Evolutionary conservation across 768 basidiomycete genomes (phyloP).

Genomic region (Exsudoporus frostii): DNA sequence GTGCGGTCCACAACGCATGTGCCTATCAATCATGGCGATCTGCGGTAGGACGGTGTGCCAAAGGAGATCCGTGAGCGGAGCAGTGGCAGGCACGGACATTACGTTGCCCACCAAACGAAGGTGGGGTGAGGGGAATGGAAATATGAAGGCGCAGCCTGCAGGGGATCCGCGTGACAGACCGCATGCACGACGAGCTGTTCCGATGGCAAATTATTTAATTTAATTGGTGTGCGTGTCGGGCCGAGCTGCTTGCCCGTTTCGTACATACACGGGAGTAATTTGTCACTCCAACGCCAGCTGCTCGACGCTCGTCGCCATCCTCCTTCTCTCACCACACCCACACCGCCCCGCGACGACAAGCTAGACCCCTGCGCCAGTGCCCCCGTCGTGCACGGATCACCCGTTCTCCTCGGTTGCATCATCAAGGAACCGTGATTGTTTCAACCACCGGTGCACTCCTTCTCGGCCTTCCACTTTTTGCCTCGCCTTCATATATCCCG

Average conservation of each 20-base stretch:
- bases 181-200: constrained; percentile 11
- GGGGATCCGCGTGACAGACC: constrained; percentile 13
- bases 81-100: not conserved
- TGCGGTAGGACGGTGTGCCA: constrained; percentile 8
- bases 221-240: no score
- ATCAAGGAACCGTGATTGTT: constrained; percentile 31
- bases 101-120: not conserved
- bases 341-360: constrained; percentile 11
- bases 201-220: no score
- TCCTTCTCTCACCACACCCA: constrained; percentile 22
- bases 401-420: constrained; percentile 21
- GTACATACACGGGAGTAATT: constrained; percentile 20
- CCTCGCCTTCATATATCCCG: constrained; percentile 16
- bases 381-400: constrained; percentile 19
- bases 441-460: constrained; percentile 15
- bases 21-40: constrained; percentile 18
- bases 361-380: no score
- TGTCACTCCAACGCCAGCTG: constrained; percentile 16
- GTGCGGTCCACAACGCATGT: no score
- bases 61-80: constrained; percentile 4
- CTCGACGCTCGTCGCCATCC: constrained; percentile 15
- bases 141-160: constrained; percentile 7
- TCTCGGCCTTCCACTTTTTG: constrained; percentile 12
- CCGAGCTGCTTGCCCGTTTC: constrained; percentile 13
- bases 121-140: constrained; percentile 4